Evolutionary conservation across 768 basidiomycete genomes (phyloP), one percentile per base, ranked within the genome.

Genomic region (Suillus bovinus): DNA sequence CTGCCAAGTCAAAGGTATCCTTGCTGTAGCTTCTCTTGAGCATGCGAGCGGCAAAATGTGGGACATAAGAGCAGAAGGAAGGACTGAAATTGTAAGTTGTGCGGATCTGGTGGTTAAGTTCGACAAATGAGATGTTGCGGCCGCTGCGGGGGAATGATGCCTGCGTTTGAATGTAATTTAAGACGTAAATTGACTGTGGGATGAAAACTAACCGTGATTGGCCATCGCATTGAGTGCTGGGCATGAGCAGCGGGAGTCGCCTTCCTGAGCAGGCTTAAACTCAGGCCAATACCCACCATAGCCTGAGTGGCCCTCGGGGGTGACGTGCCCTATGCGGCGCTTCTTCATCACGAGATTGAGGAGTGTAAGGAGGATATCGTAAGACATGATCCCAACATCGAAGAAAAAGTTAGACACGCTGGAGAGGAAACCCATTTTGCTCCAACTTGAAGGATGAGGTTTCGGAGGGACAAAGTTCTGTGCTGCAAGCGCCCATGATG

Each of bases 151-250:
- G 70, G 31, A n/a, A 85, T 59, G 57, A 85, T 79, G 16, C 76
- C 77, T 77, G 46, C 1, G 14, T 47, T 24, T 47, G 7, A 47
- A 47, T 5, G 24, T 5, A 22, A n/a, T n/a, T 44, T n/a, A n/a
- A n/a, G n/a, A n/a, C 13, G 46, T 24, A 6, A 46, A 46, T 16
- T 9, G 4, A 36, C 38, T 59, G 22, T 20, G 11, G 20, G n/a
- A 14, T 63, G 4, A 10, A 17, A 27, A 53, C 67, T n/a, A 44
- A 91, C 91, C 92, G 63, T 93, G 91, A 70, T 93, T 93, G 8
- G 91, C 90, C 84, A 94, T 78, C 0, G 89, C 87, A 66, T 94
- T 93, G 62, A 93, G 71, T 14, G 83, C 90, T 1, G 91, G 91
- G 65, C 91, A 93, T 1, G 86, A 83, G 64, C 84, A 84, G 3